These are phyloP conservation scores for Elymus sibiricus DNA, from an alignment of 176 grass and related monocot genomes.

Conservation along the genomic window DNA sequence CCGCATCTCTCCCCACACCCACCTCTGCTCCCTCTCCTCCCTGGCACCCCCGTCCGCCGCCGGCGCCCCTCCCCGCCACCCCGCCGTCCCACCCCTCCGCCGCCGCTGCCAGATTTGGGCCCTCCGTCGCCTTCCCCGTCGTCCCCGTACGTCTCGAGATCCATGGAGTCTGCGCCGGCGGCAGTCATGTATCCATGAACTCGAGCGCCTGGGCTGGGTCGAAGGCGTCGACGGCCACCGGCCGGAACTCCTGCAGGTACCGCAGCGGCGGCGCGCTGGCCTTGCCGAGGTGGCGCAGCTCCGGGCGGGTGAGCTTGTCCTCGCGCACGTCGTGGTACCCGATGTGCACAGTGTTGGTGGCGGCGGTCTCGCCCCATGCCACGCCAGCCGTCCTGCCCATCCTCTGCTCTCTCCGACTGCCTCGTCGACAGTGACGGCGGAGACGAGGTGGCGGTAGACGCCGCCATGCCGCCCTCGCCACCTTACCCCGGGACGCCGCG, in stretches of 20 bases:
- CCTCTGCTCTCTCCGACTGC: constrained; percentile 31
- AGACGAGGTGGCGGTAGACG: neutral
- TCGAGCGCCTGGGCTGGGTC: constrained; percentile 70
- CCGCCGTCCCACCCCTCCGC: no score
- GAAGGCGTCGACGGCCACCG: constrained; percentile 55
- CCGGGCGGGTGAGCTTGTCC: constrained; percentile 82
- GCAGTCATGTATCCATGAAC: no score
- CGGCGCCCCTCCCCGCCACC: no score
- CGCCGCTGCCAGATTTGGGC: no score
- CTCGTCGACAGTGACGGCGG: constrained; percentile 31
- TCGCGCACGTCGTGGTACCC: constrained; percentile 93
- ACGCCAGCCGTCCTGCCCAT: no score
- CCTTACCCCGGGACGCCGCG: neutral
- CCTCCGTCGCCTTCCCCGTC: no score
- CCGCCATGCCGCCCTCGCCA: neutral
- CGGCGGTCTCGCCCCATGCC: no score
- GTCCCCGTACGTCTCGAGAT: no score
- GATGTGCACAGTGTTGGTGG: constrained; percentile 85
- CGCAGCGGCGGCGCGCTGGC: constrained; percentile 66
- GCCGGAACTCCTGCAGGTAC: constrained; percentile 90
- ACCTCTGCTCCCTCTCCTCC: no score
- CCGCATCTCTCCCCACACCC: no score
- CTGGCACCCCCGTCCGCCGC: no score
- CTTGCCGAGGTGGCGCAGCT: constrained; percentile 92
- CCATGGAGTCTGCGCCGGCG: no score